Evolutionary conservation across 2,329 filamentous ascomycete genomes (phyloP).

Genomic region (Talaromyces sp.): DNA sequence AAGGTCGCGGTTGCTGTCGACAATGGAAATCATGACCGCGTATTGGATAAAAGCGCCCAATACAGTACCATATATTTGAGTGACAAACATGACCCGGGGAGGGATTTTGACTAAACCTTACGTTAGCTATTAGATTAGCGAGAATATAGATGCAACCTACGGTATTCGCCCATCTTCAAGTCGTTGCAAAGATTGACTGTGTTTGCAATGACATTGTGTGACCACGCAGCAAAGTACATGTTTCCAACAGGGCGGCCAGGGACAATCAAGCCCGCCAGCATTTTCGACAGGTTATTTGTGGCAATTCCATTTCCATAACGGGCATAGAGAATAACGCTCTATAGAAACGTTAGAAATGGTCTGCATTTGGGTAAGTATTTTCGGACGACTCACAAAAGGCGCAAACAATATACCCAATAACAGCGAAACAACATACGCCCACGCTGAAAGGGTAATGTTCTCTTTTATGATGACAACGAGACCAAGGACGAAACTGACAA

Average conservation of each 20-base stretch:
- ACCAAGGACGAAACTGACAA: slow-evolving; percentile 24
- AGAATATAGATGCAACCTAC: slow-evolving; percentile 27
- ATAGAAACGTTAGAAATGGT: not conserved
- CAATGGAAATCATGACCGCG: slow-evolving; percentile 10
- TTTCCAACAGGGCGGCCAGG: slow-evolving; percentile 50
- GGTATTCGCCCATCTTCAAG: slow-evolving; percentile 56
- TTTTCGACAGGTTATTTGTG: slow-evolving; percentile 55
- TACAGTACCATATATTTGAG: slow-evolving; percentile 10
- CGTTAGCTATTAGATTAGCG: not conserved
- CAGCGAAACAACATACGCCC: slow-evolving; percentile 27
- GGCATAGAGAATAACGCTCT: slow-evolving; percentile 50
- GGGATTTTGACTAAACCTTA: slow-evolving; percentile 10
- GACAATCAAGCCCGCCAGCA: slow-evolving; percentile 49
- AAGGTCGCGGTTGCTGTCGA: slow-evolving; percentile 1
- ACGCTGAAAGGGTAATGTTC: slow-evolving; percentile 24
- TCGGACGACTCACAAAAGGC: slow-evolving; percentile 15
- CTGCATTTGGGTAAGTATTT: not conserved
- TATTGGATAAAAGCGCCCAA: slow-evolving; percentile 11
- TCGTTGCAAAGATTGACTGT: slow-evolving; percentile 48
- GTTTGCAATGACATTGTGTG: slow-evolving; percentile 51
- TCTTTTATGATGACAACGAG: slow-evolving; percentile 25
- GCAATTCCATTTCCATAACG: slow-evolving; percentile 54
- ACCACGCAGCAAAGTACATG: slow-evolving; percentile 57
- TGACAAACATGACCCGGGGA: slow-evolving; percentile 12
- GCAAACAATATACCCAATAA: slow-evolving; percentile 22